These are phyloP conservation scores for Collybia nuda DNA, from an alignment of 768 basidiomycete genomes.

Conservation along the genomic window DNA sequence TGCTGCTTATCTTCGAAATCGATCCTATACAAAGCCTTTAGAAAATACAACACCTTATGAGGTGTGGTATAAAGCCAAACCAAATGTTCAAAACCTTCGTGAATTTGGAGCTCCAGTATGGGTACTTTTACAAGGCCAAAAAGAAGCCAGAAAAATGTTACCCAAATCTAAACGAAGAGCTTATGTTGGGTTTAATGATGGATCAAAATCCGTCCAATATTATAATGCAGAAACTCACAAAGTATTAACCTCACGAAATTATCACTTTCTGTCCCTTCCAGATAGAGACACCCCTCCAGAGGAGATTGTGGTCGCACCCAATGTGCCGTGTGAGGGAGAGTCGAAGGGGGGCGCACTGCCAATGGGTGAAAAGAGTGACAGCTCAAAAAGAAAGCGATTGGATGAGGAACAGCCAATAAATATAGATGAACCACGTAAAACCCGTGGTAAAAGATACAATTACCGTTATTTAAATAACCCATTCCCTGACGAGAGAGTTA, in stretches of 20 bases:
- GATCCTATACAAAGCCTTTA: neutral
- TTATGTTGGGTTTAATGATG: slow-evolving; percentile 2
- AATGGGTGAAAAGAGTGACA: neutral
- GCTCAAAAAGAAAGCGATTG: neutral
- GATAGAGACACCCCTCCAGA: neutral
- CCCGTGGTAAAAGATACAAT: neutral
- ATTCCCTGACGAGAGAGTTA: neutral
- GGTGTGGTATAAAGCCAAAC: slow-evolving; percentile 12
- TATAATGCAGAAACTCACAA: slow-evolving; percentile 1
- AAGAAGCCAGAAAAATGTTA: neutral
- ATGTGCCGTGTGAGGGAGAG: slow-evolving; percentile 1
- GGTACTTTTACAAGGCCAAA: slow-evolving; percentile 11
- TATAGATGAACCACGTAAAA: neutral
- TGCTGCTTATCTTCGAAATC: neutral
- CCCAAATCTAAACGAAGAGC: neutral
- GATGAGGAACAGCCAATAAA: neutral
- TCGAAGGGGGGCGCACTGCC: neutral
- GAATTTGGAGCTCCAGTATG: slow-evolving; percentile 25
- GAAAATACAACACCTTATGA: slow-evolving; percentile 20
- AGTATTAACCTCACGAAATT: slow-evolving; percentile 1
- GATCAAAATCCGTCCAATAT: neutral
- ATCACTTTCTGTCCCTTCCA: neutral
- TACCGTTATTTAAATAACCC: neutral
- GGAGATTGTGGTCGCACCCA: neutral
- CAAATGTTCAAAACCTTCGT: neutral